A percentile compares a stretch with the other conserved stretches of the same genome.
Conservation (phyloP, 352 stramenopile species). For the Elongisporangium prolatum region DNA sequence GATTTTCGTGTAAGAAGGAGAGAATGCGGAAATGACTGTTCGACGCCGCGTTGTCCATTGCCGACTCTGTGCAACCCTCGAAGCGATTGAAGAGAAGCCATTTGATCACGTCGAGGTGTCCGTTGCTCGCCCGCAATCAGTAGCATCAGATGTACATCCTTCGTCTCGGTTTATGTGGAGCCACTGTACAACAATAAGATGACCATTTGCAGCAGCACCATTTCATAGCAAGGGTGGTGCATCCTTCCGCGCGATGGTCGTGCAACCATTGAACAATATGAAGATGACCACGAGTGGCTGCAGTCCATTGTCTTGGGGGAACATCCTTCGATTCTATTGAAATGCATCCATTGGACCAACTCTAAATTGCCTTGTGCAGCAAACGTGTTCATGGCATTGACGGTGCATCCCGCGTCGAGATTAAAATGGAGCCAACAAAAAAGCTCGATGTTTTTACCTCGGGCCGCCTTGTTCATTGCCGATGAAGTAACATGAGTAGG, state of each 20-base stretch:
- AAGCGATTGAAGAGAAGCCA: conserved; percentile 6
- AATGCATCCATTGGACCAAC: conserved; percentile 13
- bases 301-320: conserved; percentile 10
- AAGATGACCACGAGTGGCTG: conserved; percentile 12
- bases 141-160: conserved; percentile 11
- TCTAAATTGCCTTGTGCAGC: conserved; percentile 1
- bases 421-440: not conserved
- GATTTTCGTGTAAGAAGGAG: not conserved
- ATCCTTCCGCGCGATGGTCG: conserved; percentile 6
- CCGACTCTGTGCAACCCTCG: conserved; percentile 14
- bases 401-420: conserved; percentile 1
- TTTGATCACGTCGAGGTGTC: conserved; percentile 1
- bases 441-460: too few relatives aligned
- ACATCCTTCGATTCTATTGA: conserved; percentile 9
- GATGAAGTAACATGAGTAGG: too few relatives aligned
- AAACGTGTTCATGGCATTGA: conserved; percentile 1
- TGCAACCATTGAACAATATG: conserved; percentile 10
- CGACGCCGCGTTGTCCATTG: conserved; percentile 15
- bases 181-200: conserved; percentile 7
- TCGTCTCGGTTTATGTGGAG: conserved; percentile 8
- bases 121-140: conserved; percentile 9
- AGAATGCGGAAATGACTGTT: conserved; percentile 7
- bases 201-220: conserved; percentile 6
- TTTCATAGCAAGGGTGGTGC: conserved; percentile 5
- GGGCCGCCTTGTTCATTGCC: too few relatives aligned